Base-by-base conservation (phyloP, 257 asterid species). In the Fraxinus anomala region DNA sequence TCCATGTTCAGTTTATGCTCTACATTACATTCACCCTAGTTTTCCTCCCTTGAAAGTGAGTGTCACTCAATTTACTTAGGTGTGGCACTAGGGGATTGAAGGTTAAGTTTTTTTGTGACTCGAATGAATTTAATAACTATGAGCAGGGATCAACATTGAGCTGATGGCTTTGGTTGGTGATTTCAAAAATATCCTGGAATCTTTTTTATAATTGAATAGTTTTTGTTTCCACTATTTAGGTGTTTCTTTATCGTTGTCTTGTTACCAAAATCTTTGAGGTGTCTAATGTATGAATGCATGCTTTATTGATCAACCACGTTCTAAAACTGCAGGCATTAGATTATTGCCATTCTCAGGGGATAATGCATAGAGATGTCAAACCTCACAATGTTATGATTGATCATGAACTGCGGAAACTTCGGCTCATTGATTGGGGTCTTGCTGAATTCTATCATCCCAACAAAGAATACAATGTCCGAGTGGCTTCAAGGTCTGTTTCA, bases 361-460 rank as follows among this genome's bases (percentile, higher is more conserved):
- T 86, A 76, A 86, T 86, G 89, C 89, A 86, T 68, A 86, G 87
- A 81, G 89, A 86, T 76, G 87, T 86, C 72, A 86, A 86, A 76
- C 87, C 89, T 39, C 87, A 86, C 81, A 86, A 86, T 34, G 89
- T 83, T 72, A 86, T 86, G 89, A 86, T 86, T 40, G 89, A 83
- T 79, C 89, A 86, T 81, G 89, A 86, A 83, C 74, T 86, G 73
- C 82, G 90, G 59, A 84, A 84, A 76, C 90, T 85, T 78, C 86
- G 89, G 56, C 82, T 87, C 79, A 84, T 87, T 75, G 90, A 87
- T 74, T 85, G 90, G 89, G 89, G 90, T 31, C 90, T 87, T 87
- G 91, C 91, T 14, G 91, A 87, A 73, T 87, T 87, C 68, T 87
- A 85, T 78, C 91, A 87, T 76, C 91, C 88, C 44, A 84, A 79